These are phyloP conservation scores for Arabidopsis lyrata DNA, from an alignment of 441 rosid species.

Conservation along the genomic window DNA sequence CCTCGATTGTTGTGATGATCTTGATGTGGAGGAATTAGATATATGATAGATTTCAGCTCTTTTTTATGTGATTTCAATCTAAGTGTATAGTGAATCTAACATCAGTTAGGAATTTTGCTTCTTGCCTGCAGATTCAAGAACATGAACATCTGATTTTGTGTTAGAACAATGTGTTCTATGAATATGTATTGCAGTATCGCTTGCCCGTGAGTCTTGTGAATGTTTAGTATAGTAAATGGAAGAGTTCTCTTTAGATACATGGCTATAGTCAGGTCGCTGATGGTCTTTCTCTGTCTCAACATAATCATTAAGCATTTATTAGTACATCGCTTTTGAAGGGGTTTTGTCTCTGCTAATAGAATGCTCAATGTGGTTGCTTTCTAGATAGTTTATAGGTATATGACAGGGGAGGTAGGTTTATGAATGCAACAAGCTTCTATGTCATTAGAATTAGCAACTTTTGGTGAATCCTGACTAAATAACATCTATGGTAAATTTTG, in stretches of 20 bases:
- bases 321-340: not conserved
- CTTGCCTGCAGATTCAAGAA: conserved; percentile 2
- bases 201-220: not conserved
- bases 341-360: not conserved
- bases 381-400: conserved; percentile 3
- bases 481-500: not conserved
- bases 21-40: not conserved
- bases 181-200: not conserved
- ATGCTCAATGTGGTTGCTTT: not conserved
- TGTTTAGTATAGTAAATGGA: not conserved
- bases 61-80: not conserved
- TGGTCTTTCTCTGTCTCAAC: not conserved
- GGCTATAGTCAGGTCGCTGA: not conserved
- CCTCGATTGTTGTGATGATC: not conserved
- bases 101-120: not conserved
- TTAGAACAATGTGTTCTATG: not conserved
- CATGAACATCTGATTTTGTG: not conserved
- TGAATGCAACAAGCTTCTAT: not conserved
- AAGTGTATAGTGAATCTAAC: no score
- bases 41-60: not conserved
- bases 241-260: not conserved
- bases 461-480: conserved; percentile 1
- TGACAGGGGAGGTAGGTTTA: not conserved
- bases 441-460: not conserved
- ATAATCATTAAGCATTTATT: not conserved